These are phyloP conservation scores for Phytophthora syringae DNA, from an alignment of 352 stramenopile genomes.

Conservation along the genomic window DNA sequence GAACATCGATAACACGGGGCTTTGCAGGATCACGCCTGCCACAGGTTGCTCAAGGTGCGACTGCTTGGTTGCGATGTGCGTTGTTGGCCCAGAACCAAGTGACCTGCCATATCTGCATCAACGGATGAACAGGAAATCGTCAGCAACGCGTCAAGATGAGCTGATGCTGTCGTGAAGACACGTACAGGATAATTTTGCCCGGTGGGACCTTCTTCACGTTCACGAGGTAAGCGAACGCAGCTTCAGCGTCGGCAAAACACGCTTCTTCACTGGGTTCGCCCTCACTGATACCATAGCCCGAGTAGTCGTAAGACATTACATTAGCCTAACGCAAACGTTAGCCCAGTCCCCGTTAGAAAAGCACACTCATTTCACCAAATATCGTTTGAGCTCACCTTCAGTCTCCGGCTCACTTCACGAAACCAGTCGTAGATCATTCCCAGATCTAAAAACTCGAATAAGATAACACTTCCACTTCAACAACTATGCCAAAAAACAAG, in stretches of 20 bases:
- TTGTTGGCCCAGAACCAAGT: conserved; percentile 95
- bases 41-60: conserved; percentile 90
- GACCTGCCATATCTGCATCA: conserved; percentile 84
- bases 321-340: conserved; percentile 57
- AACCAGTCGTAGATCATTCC: conserved; percentile 98
- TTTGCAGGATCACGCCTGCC: conserved; percentile 96
- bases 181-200: conserved; percentile 96
- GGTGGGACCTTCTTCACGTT: conserved; percentile 92
- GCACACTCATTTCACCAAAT: background rate
- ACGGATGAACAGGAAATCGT: background rate
- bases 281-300: conserved; percentile 97
- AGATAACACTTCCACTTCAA: conserved; percentile 1
- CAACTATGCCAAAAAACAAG: too few relatives aligned
- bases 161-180: conserved; percentile 6
- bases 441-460: conserved; percentile 72
- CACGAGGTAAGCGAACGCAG: conserved; percentile 96
- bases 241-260: conserved; percentile 96
- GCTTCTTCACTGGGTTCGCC: conserved; percentile 93
- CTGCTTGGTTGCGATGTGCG: conserved; percentile 95
- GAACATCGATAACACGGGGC: conserved; percentile 96
- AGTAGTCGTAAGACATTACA: conserved; percentile 96
- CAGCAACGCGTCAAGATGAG: background rate
- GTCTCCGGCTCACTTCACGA: conserved; percentile 86
- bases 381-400: conserved; percentile 52
- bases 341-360: conserved; percentile 3